These are phyloP conservation scores for Amanita phalloides DNA, from an alignment of 768 basidiomycete genomes.

Conservation along the genomic window DNA sequence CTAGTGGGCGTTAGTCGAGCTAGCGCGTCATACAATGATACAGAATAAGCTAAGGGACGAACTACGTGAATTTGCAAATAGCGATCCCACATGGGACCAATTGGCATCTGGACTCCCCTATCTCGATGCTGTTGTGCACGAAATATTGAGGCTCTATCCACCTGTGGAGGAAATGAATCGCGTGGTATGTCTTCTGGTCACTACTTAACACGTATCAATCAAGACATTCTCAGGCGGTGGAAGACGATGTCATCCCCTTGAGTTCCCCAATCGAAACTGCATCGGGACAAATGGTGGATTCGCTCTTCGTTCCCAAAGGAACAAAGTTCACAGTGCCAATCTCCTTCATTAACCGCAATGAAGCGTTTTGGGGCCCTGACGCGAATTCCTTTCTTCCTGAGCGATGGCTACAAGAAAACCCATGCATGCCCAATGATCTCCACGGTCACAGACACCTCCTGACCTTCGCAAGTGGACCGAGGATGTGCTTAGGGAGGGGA, in stretches of 20 bases:
- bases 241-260: constrained; percentile 29
- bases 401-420: constrained; percentile 26
- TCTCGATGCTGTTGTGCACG: constrained; percentile 30
- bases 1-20: constrained; percentile 16
- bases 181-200: constrained; percentile 13
- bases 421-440: constrained; percentile 18
- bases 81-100: constrained; percentile 29
- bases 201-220: neutral
- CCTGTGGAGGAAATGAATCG: constrained; percentile 19
- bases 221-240: constrained; percentile 17
- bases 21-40: constrained; percentile 11
- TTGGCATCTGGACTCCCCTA: constrained; percentile 31
- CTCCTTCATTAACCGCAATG: constrained; percentile 26
- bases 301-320: constrained; percentile 24
- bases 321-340: constrained; percentile 24
- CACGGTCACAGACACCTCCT: constrained; percentile 28
- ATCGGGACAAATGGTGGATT: constrained; percentile 18
- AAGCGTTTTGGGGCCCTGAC: constrained; percentile 31
- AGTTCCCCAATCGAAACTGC: constrained; percentile 18
- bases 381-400: constrained; percentile 32
- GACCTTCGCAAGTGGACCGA: constrained; percentile 33
- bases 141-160: constrained; percentile 28
- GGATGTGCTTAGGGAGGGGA: constrained; percentile 32
- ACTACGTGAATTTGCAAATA: constrained; percentile 6
- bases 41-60: constrained; percentile 13